Base-by-base conservation (phyloP, 2,329 filamentous ascomycete species). In the Stachybotrys echinatus region DNA sequence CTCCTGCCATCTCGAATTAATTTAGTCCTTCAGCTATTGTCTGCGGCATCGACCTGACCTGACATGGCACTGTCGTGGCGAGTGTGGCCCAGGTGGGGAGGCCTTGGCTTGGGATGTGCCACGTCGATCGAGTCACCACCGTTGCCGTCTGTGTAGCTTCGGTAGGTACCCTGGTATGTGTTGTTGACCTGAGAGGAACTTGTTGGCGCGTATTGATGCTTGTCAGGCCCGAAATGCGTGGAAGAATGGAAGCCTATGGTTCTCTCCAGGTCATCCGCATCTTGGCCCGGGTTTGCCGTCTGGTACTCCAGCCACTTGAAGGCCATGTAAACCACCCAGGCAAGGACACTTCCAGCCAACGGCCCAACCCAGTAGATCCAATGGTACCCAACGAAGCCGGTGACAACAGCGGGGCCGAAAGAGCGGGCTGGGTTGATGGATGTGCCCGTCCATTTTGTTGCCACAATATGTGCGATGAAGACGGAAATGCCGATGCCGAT, bases 401-500 rank as follows among this genome's bases (percentile, higher is more conserved):
- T 63, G 3, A 72, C 68, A 45, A 66, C 72, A 6, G 74, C 74
- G 7, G 38, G 38, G 10, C 74, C 74, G 38, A 77, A 69, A 2
- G 71, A 72, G n/a, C 74, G 65, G 0, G 72, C 72, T 0, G 74
- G 74, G 50, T 77, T 76, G 23, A 74, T 55, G 8, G 65, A 67
- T 23, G 68, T 70, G 10, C 70, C 70, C 2, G 73, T 74, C 39
- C 69, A 74, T 48, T 64, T 63, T 3, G 67, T 61, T 40, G 64
- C 55, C n/a, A 54, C 53, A 34, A 73, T 61, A 56, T 74, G 61
- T 2, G 66, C 68, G 21, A 88, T 74, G 61, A 89, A 88, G 23
- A 89, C 72, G 0, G 84, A 70, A 4, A 88, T 62, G 0, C 87
- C 87, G 53, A 89, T 87, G 3, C 82, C 84, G 0, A 89, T 67